Evolutionary conservation across 225 moss, liverwort and hornwort genomes (phyloP).

Genomic region (Lunularia cruciata): DNA sequence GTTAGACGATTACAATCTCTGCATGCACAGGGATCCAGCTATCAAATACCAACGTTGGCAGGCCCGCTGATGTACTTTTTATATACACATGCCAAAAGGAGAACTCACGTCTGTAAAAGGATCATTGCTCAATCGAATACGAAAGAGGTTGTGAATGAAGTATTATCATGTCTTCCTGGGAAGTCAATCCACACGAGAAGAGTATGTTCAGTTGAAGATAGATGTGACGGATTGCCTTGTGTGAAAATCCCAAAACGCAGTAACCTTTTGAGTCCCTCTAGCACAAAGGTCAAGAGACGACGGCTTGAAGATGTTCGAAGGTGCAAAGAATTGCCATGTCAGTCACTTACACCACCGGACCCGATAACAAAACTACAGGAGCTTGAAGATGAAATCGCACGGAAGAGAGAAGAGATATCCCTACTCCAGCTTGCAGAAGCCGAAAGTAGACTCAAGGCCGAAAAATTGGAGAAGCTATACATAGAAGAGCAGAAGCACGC

Average conservation of each 20-base stretch:
- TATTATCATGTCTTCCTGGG: too few relatives aligned
- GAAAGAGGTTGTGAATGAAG: too few relatives aligned
- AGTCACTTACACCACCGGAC: background rate
- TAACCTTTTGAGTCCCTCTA: too few relatives aligned
- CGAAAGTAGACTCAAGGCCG: slow-evolving; percentile 2
- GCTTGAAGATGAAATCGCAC: background rate
- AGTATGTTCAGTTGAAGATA: too few relatives aligned
- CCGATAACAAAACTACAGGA: background rate
- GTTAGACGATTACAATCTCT: background rate
- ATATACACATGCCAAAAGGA: background rate
- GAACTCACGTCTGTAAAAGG: too few relatives aligned
- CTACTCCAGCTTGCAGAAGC: background rate
- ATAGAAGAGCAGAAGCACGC: slow-evolving; percentile 8
- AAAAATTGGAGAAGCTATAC: slow-evolving; percentile 10
- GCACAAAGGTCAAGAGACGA: too few relatives aligned
- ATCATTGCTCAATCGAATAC: too few relatives aligned
- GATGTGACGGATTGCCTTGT: too few relatives aligned
- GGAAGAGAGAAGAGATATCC: background rate
- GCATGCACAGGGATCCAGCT: background rate
- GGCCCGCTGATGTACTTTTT: slow-evolving; percentile 11
- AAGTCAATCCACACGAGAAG: too few relatives aligned
- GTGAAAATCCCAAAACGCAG: too few relatives aligned
- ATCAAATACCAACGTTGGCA: background rate
- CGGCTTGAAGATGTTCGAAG: too few relatives aligned
- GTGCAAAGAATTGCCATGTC: too few relatives aligned